phyloP scores from a whole-genome alignment of 169 alveolate genomes.

The Plasmodium blacklocki region DNA sequence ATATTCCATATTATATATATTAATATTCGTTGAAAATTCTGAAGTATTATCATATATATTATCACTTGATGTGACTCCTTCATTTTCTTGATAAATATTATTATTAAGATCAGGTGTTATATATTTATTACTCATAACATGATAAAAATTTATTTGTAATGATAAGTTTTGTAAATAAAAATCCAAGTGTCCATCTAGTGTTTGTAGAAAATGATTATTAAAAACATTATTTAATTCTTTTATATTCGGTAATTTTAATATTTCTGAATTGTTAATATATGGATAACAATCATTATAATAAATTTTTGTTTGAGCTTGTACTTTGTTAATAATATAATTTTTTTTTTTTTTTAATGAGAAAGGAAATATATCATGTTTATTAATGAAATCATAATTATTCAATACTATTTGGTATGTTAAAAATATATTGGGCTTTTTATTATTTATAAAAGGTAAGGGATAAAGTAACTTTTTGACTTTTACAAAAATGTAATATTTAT shows the following conservation, averaged over 20 bases:
- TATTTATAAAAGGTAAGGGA: conserved; percentile 28
- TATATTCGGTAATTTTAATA: conserved; percentile 16
- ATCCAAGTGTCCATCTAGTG: neutral
- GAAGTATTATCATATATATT: neutral
- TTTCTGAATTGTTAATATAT: conserved; percentile 4
- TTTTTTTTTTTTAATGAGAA: conserved; percentile 12
- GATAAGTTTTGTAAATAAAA: conserved; percentile 53
- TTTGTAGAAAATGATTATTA: neutral
- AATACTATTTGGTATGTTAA: conserved; percentile 40
- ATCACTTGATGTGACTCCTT: no score
- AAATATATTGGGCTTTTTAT: conserved; percentile 21
- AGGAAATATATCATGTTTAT: conserved; percentile 34
- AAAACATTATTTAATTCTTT: conserved; percentile 10
- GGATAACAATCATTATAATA: conserved; percentile 22
- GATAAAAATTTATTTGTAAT: conserved; percentile 36
- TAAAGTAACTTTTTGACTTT: conserved; percentile 23
- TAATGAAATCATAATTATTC: conserved; percentile 35
- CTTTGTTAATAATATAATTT: conserved; percentile 24
- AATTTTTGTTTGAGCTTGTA: conserved; percentile 36
- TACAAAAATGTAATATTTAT: conserved; percentile 35
- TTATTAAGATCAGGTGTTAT: neutral
- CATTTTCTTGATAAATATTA: no score
- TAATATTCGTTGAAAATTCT: neutral
- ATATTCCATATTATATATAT: neutral
- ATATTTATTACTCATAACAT: neutral